phyloP scores from a whole-genome alignment of 805 yeast species.

The Hanseniaspora vineae region DNA sequence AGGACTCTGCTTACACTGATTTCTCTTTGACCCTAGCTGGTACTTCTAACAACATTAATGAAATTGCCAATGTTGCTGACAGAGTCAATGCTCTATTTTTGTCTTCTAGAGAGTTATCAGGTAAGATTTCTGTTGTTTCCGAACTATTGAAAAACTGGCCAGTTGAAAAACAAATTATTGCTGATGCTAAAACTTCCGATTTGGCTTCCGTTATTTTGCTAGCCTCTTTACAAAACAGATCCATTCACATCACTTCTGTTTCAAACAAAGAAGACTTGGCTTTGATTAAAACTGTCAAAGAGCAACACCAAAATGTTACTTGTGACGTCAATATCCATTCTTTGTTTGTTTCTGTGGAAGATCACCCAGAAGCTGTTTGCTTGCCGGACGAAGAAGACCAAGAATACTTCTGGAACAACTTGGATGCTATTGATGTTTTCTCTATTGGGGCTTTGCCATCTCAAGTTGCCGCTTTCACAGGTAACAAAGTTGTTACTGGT shows the following conservation, averaged over 20 bases:
- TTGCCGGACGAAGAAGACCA: conserved; percentile 77
- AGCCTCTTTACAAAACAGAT: conserved; percentile 75
- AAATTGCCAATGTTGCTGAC: conserved; percentile 46
- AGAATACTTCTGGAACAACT: conserved; percentile 64
- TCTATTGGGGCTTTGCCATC: conserved; percentile 74
- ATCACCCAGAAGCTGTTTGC: conserved; percentile 56
- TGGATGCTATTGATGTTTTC: conserved; percentile 70
- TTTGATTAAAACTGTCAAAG: conserved; percentile 74
- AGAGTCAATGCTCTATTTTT: conserved; percentile 70
- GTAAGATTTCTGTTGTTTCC: conserved; percentile 66
- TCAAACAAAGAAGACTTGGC: conserved; percentile 70
- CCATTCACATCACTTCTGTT: conserved; percentile 83
- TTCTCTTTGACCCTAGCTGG: conserved; percentile 77
- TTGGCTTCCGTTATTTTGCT: conserved; percentile 83
- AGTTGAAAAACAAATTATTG: conserved; percentile 64
- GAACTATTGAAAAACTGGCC: conserved; percentile 82
- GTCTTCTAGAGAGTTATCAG: conserved; percentile 62
- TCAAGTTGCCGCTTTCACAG: conserved; percentile 51
- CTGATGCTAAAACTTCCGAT: conserved; percentile 86
- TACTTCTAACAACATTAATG: conserved; percentile 51
- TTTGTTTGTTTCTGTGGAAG: conserved; percentile 61
- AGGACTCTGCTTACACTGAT: conserved; percentile 63
- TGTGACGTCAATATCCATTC: conserved; percentile 80
- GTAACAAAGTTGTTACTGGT: conserved; percentile 52
- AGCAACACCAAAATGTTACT: conserved; percentile 68